A percentile compares a stretch with the other conserved stretches of the same genome.
phyloP scores from a whole-genome alignment of 345 rosid species.

The Draba incana region DNA sequence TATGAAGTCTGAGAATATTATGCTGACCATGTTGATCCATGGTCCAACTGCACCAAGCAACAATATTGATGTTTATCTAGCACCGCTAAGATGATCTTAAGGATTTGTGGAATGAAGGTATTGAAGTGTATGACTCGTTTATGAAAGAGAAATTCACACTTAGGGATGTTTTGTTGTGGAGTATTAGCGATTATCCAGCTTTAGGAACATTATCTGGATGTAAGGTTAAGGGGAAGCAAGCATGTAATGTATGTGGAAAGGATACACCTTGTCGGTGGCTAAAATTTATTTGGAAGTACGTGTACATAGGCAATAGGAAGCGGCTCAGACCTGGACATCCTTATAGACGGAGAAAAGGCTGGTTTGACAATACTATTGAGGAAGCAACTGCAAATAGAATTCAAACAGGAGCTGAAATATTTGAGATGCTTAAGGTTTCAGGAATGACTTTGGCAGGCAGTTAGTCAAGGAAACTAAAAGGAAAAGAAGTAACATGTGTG shows the following conservation, averaged over 20 bases:
- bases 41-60: too few relatives aligned
- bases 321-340: not conserved
- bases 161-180: not conserved
- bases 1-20: not conserved
- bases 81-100: not conserved
- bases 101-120: constrained; percentile 2
- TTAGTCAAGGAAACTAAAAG: too few relatives aligned
- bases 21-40: not conserved
- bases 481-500: too few relatives aligned
- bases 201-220: not conserved
- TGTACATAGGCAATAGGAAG: not conserved
- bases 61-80: too few relatives aligned
- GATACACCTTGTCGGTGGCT: not conserved
- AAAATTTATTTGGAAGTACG: not conserved
- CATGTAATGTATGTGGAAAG: not conserved
- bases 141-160: not conserved
- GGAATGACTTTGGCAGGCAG: not conserved
- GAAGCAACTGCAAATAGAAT: not conserved
- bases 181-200: not conserved
- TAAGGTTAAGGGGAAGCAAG: not conserved
- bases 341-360: not conserved
- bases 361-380: not conserved
- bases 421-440: not conserved
- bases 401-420: not conserved
- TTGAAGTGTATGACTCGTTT: not conserved